Percentiles rank a stretch among this genome's conserved stretches.
Evolutionary conservation across 768 basidiomycete species (phyloP).

Genomic region (Pleurotus cornucopiae): DNA sequence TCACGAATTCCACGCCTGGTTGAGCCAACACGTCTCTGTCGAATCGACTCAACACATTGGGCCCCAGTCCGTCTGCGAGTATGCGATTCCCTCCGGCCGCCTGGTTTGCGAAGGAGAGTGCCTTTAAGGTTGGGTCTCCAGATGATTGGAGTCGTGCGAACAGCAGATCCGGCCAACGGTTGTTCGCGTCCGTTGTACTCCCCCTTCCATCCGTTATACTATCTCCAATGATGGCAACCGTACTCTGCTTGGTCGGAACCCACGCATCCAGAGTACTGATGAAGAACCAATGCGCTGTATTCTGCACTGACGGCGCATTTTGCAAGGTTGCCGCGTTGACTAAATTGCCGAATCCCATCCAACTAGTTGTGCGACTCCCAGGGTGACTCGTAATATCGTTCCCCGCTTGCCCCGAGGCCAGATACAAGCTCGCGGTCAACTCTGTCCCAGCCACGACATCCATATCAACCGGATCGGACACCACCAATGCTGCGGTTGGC

Average conservation of each 20-base stretch:
- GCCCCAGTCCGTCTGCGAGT: constrained; percentile 44
- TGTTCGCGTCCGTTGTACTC: constrained; percentile 38
- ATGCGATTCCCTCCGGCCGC: constrained; percentile 51
- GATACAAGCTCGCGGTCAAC: constrained; percentile 37
- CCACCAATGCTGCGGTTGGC: constrained; percentile 39
- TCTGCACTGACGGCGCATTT: constrained; percentile 21
- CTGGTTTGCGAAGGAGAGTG: constrained; percentile 43
- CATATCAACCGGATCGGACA: constrained; percentile 42
- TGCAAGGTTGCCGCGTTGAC: constrained; percentile 31
- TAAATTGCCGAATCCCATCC: constrained; percentile 35
- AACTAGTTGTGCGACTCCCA: constrained; percentile 44
- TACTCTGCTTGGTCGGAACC: constrained; percentile 22
- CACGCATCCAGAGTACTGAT: constrained; percentile 39
- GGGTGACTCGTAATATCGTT: constrained; percentile 43
- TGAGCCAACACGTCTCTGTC: constrained; percentile 49
- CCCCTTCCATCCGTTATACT: constrained; percentile 51
- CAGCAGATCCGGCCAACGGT: constrained; percentile 49
- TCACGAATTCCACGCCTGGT: constrained; percentile 38
- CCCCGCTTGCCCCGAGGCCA: constrained; percentile 34
- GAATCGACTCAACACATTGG: constrained; percentile 42
- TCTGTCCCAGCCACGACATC: constrained; percentile 31
- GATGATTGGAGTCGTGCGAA: constrained; percentile 32
- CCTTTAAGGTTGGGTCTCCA: constrained; percentile 21
- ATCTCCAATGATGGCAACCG: constrained; percentile 44
- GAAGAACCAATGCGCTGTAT: constrained; percentile 38